Conservation (phyloP, 2,329 filamentous ascomycete genomes). For the Podosphaera aphanis region DNA sequence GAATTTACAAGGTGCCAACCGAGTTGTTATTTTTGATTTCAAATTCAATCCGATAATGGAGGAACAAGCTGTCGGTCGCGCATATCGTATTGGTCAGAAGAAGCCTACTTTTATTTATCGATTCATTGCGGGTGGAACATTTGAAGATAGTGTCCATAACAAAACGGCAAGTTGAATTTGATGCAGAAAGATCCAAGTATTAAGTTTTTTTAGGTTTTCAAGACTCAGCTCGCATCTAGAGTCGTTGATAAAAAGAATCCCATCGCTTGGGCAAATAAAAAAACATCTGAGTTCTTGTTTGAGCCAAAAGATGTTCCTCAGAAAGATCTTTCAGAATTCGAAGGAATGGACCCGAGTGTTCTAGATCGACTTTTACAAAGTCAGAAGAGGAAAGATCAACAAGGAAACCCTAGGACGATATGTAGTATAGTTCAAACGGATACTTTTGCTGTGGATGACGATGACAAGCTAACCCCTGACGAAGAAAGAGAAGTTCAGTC, state of each 20-base stretch:
- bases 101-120: conserved; percentile 72
- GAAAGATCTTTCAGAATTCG: conserved; percentile 26
- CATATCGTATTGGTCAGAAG: conserved; percentile 63
- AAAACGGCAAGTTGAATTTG: conserved; percentile 20
- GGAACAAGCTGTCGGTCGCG: conserved; percentile 67
- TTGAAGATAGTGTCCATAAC: conserved; percentile 52
- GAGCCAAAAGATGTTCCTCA: conserved; percentile 28
- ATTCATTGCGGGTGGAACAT: conserved; percentile 55
- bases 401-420: conserved; percentile 21
- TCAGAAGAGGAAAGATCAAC: conserved; percentile 14
- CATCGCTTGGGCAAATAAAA: conserved; percentile 36
- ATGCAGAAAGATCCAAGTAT: background rate
- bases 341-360: conserved; percentile 34
- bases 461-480: conserved; percentile 35
- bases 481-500: conserved; percentile 30
- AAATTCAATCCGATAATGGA: conserved; percentile 61
- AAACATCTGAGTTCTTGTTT: conserved; percentile 31
- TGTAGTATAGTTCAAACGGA: conserved; percentile 41
- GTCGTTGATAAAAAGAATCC: conserved; percentile 71
- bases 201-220: conserved; percentile 33
- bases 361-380: conserved; percentile 33
- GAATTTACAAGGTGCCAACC: conserved; percentile 64
- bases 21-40: conserved; percentile 71
- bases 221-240: conserved; percentile 52
- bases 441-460: conserved; percentile 47